Percentiles rank a stretch among this genome's conserved stretches.
Conservation (phyloP, 1,284 basidiomycete species). For the Cryptococcus sp. region DNA sequence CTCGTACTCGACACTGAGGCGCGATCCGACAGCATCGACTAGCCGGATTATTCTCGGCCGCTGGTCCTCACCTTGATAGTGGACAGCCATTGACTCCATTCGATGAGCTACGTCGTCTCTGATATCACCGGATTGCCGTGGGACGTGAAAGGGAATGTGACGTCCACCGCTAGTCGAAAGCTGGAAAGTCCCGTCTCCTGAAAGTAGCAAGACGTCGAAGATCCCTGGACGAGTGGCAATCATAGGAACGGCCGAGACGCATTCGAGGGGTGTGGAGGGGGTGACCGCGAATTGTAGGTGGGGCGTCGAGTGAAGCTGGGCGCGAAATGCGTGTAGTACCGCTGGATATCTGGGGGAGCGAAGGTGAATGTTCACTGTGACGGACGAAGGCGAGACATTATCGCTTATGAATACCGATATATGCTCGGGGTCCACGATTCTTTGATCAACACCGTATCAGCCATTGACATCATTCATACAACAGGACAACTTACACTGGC, state of each 20-base stretch:
- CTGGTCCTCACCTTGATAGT: constrained; percentile 26
- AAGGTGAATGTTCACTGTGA: constrained; percentile 56
- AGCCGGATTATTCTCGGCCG: constrained; percentile 23
- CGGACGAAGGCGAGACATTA: constrained; percentile 23
- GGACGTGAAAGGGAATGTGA: constrained; percentile 50
- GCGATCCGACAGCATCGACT: constrained; percentile 55
- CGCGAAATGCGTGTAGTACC: constrained; percentile 58
- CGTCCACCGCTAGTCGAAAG: constrained; percentile 65
- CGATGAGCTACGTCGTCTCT: constrained; percentile 34
- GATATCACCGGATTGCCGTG: constrained; percentile 31
- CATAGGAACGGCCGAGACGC: constrained; percentile 60
- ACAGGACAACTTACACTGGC: constrained; percentile 31
- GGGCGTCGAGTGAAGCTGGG: constrained; percentile 51
- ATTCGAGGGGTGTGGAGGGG: constrained; percentile 51
- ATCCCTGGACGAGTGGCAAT: constrained; percentile 64
- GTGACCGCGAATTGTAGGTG: constrained; percentile 41
- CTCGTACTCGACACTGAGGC: constrained; percentile 57
- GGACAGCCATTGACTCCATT: constrained; percentile 33
- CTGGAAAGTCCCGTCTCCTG: constrained; percentile 58
- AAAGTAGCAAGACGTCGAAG: constrained; percentile 67
- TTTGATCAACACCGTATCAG: background rate
- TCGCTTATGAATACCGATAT: constrained; percentile 43
- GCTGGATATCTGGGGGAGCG: constrained; percentile 54
- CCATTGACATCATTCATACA: constrained; percentile 10
- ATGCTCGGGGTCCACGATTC: constrained; percentile 54